A percentile compares a stretch with the other conserved stretches of the same genome.
Evolutionary conservation across 306 rosid genomes (phyloP).

Genomic region (Cucurbita moschata): DNA sequence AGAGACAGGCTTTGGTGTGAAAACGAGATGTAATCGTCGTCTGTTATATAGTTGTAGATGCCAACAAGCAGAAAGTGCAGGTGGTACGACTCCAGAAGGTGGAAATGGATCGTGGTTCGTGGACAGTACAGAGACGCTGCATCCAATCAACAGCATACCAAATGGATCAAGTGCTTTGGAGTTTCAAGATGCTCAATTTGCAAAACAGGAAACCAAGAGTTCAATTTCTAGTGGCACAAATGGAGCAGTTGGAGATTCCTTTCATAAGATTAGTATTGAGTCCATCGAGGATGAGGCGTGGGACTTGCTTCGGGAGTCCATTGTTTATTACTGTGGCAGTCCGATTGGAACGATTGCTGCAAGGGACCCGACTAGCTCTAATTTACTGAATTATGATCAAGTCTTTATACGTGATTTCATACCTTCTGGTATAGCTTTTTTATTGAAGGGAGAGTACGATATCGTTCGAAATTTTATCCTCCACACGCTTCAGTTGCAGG

Average conservation of each 20-base stretch:
- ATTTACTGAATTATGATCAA: conserved; percentile 66
- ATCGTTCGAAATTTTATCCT: conserved; percentile 81
- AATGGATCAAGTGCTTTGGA: conserved; percentile 21
- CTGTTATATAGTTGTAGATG: conserved; percentile 42
- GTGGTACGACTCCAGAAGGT: conserved; percentile 27
- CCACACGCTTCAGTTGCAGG: conserved; percentile 85
- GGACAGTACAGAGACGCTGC: conserved; percentile 26
- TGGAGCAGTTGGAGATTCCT: conserved; percentile 28
- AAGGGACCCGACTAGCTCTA: conserved; percentile 53
- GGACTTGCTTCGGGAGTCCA: conserved; percentile 60
- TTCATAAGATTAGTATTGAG: conserved; percentile 16
- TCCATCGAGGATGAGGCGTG: conserved; percentile 74
- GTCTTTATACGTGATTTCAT: conserved; percentile 83
- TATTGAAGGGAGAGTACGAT: conserved; percentile 73
- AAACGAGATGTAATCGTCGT: conserved; percentile 1
- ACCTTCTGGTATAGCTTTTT: conserved; percentile 84
- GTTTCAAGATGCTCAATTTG: conserved; percentile 37
- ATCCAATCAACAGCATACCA: conserved; percentile 17
- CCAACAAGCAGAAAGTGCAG: conserved; percentile 30
- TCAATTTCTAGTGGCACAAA: conserved; percentile 26
- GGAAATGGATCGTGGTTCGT: conserved; percentile 35
- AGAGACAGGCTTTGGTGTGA: conserved; percentile 13
- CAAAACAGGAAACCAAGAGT: conserved; percentile 33
- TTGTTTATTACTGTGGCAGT: conserved; percentile 59
- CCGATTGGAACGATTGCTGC: conserved; percentile 88